phyloP scores from a whole-genome alignment of 805 yeast genomes.

The Martiniozyma abietophila region DNA sequence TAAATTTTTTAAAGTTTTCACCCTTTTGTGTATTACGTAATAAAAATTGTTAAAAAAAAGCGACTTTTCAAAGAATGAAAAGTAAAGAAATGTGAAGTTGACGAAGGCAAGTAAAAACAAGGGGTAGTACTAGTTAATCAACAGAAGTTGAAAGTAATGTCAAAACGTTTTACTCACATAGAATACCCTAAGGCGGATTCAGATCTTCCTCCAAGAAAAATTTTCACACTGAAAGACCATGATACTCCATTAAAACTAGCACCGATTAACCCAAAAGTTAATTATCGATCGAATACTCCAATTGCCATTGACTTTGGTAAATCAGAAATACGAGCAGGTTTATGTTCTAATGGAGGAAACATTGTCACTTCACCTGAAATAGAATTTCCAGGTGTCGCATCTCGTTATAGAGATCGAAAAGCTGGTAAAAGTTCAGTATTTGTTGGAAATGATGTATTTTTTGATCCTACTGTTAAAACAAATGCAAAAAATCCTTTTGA shows the following conservation, averaged over 20 bases:
- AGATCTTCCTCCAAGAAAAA: neutral
- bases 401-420: conserved; percentile 75
- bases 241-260: neutral
- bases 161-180: neutral
- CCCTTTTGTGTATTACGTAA: too few species aligned
- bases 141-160: neutral
- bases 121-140: too few species aligned
- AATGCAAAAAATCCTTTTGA: conserved; percentile 77
- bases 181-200: conserved; percentile 4
- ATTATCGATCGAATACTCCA: conserved; percentile 50
- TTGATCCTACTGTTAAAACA: conserved; percentile 61
- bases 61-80: too few species aligned
- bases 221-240: conserved; percentile 4
- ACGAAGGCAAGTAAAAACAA: too few species aligned
- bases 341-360: too few species aligned
- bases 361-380: conserved; percentile 51
- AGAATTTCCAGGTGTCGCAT: conserved; percentile 56
- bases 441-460: conserved; percentile 72
- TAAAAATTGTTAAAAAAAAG: too few species aligned
- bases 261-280: conserved; percentile 1
- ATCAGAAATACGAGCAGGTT: conserved; percentile 48
- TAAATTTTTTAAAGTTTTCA: neutral
- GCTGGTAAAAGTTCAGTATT: conserved; percentile 51
- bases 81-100: too few species aligned
- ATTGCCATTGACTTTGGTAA: conserved; percentile 87